Conservation (phyloP, 257 asterid species). For the Rehmannia glutinosa region DNA sequence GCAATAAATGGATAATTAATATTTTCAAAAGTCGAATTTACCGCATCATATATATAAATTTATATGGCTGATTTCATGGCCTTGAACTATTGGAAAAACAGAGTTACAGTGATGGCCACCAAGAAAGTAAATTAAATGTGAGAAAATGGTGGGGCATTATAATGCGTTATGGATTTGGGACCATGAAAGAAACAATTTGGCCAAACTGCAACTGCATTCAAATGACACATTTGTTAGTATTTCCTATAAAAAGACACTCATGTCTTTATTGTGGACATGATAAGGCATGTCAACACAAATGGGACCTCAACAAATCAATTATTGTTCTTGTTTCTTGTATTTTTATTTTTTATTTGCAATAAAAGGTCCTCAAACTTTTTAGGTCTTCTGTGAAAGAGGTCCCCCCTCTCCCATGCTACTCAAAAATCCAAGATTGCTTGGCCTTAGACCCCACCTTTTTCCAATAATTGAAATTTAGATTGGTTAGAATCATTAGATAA, state of each 20-base stretch:
- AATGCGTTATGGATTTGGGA: conserved; percentile 32
- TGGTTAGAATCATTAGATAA: not conserved
- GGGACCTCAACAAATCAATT: conserved; percentile 46
- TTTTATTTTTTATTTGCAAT: not conserved
- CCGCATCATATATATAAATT: no score
- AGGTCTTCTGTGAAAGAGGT: conserved; percentile 22
- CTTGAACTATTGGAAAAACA: not conserved
- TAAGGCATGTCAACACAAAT: conserved; percentile 27
- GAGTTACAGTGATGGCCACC: conserved; percentile 15
- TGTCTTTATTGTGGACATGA: conserved; percentile 36
- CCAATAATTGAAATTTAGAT: conserved; percentile 29
- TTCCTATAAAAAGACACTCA: conserved; percentile 31
- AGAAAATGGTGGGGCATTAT: conserved; percentile 37
- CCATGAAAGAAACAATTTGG: conserved; percentile 34
- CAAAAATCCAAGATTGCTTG: conserved; percentile 24
- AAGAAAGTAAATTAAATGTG: conserved; percentile 28
- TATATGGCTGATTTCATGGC: no score
- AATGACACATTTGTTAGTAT: conserved; percentile 42
- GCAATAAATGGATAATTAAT: no score
- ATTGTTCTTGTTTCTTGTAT: conserved; percentile 26
- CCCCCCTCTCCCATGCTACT: conserved; percentile 20
- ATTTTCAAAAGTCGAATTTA: no score
- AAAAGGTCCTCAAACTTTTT: not conserved
- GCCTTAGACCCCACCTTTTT: conserved; percentile 37
- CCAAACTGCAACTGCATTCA: conserved; percentile 19